Evolutionary conservation across 2,329 filamentous ascomycete species (phyloP).

Genomic region (Talaromyces sp.): DNA sequence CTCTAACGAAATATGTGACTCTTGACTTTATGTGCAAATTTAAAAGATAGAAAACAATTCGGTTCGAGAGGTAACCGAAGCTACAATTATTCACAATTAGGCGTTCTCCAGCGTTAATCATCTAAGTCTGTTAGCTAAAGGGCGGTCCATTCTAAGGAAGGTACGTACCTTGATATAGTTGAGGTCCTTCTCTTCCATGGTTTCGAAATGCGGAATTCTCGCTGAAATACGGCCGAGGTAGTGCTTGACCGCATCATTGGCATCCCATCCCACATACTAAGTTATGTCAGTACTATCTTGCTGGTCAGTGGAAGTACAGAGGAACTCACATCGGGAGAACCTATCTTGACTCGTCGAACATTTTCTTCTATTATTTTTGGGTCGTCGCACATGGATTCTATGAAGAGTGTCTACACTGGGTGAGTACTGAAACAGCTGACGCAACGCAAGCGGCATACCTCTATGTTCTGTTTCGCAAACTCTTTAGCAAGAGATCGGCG

Average conservation of each 20-base stretch:
- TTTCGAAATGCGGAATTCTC: constrained; percentile 93
- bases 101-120: constrained; percentile 94
- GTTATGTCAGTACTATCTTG: constrained; percentile 15
- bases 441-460: constrained; percentile 49
- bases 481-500: constrained; percentile 85
- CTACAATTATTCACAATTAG: constrained; percentile 96
- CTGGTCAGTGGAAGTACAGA: background rate
- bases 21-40: constrained; percentile 96
- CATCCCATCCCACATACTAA: constrained; percentile 84
- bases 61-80: constrained; percentile 93
- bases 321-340: constrained; percentile 75
- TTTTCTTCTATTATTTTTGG: constrained; percentile 93
- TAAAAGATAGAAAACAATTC: constrained; percentile 96
- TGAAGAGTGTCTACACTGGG: constrained; percentile 77
- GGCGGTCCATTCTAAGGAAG: too few relatives aligned
- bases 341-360: constrained; percentile 95
- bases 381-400: constrained; percentile 93
- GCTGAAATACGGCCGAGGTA: constrained; percentile 87
- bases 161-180: constrained; percentile 77
- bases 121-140: constrained; percentile 42
- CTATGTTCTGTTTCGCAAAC: constrained; percentile 94
- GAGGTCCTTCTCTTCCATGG: constrained; percentile 88
- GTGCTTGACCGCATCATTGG: constrained; percentile 85
- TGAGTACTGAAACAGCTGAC: background rate
- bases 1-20: constrained; percentile 86